Evolutionary conservation across 2,329 filamentous ascomycete genomes (phyloP).

Genomic region (Ampelomyces quisqualis): DNA sequence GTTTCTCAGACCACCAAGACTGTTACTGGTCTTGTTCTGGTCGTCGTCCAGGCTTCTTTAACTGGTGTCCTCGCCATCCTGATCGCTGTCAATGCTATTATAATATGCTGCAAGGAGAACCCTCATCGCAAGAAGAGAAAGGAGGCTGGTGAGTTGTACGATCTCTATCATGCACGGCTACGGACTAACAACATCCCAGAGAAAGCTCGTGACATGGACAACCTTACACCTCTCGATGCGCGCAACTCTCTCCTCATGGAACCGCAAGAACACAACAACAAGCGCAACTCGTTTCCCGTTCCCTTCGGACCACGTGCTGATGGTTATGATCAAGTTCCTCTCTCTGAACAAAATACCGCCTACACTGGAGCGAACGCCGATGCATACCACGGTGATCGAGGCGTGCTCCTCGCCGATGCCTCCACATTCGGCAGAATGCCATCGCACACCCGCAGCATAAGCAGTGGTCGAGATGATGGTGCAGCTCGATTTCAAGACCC

Average conservation of each 20-base stretch:
- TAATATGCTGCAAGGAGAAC: conserved; percentile 80
- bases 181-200: conserved; percentile 54
- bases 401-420: conserved; percentile 38
- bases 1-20: conserved; percentile 92
- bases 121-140: conserved; percentile 86
- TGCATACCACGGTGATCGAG: conserved; percentile 31
- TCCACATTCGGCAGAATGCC: conserved; percentile 35
- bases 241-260: conserved; percentile 82
- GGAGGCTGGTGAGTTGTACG: conserved; percentile 71
- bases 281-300: conserved; percentile 37
- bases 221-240: conserved; percentile 81
- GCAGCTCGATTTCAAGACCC: conserved; percentile 35
- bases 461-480: conserved; percentile 25
- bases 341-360: conserved; percentile 38
- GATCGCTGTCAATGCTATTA: conserved; percentile 85
- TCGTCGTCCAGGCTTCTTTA: conserved; percentile 83
- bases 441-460: conserved; percentile 27
- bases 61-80: conserved; percentile 82
- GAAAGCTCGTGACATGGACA: conserved; percentile 76
- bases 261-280: conserved; percentile 48
- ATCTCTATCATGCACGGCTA: conserved; percentile 1
- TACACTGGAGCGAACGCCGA: conserved; percentile 25
- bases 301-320: conserved; percentile 33
- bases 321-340: conserved; percentile 42
- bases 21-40: conserved; percentile 86